phyloP scores from a whole-genome alignment of 768 basidiomycete genomes.

The Russula earlei region DNA sequence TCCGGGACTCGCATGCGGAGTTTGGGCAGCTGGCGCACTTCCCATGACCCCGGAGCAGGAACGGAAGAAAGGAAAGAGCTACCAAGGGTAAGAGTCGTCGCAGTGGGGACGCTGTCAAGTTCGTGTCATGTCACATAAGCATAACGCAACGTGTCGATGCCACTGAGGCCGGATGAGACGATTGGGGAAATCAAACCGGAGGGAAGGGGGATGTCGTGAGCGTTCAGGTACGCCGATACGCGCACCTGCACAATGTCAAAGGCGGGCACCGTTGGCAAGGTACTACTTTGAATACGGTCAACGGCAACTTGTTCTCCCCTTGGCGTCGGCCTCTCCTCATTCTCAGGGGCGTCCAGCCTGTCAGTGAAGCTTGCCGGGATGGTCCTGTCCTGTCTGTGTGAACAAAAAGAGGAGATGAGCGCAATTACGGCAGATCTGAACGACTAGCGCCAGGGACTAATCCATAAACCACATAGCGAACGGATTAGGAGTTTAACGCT shows the following conservation, averaged over 20 bases:
- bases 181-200: slow-evolving; percentile 6
- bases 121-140: neutral
- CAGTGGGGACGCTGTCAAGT: neutral
- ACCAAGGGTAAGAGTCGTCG: slow-evolving; percentile 2
- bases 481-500: too few species aligned
- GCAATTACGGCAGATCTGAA: too few species aligned
- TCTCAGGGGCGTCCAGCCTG: too few species aligned
- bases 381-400: too few species aligned
- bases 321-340: too few species aligned
- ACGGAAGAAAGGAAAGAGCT: neutral
- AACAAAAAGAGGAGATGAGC: too few species aligned
- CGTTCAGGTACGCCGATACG: neutral
- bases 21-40: neutral
- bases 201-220: neutral
- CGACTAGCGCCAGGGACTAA: too few species aligned
- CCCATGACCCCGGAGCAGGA: neutral
- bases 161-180: neutral
- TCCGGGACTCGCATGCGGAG: neutral
- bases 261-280: slow-evolving; percentile 7
- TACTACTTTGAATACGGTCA: neutral
- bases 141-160: neutral
- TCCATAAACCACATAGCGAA: too few species aligned
- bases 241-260: slow-evolving; percentile 3
- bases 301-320: too few species aligned
- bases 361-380: too few species aligned